These are phyloP conservation scores for Purshia tridentata DNA, from an alignment of 306 rosid genomes.

Conservation along the genomic window DNA sequence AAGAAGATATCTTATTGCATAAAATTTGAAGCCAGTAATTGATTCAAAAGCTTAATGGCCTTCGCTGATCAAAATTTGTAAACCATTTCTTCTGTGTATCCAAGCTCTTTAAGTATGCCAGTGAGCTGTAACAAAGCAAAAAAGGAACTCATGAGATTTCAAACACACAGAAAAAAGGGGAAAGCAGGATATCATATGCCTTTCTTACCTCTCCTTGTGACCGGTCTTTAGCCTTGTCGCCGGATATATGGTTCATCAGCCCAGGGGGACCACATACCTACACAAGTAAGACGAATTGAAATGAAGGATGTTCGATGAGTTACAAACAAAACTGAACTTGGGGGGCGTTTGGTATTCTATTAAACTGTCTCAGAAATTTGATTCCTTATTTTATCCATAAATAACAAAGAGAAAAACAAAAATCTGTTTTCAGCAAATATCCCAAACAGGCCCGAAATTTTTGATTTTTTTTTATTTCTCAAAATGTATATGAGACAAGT, in stretches of 20 bases:
- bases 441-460: too few relatives aligned
- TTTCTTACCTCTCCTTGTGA: constrained; percentile 89
- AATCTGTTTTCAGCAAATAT: too few relatives aligned
- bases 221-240: constrained; percentile 84
- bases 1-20: constrained; percentile 27
- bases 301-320: constrained; percentile 11
- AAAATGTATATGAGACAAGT: background rate
- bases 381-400: too few relatives aligned
- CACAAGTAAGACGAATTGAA: constrained; percentile 23
- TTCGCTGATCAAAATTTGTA: constrained; percentile 68
- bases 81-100: constrained; percentile 94
- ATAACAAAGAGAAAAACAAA: too few relatives aligned
- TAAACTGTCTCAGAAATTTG: too few relatives aligned
- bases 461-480: background rate
- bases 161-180: background rate
- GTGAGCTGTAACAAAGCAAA: constrained; percentile 55
- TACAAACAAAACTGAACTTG: background rate
- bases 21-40: constrained; percentile 14
- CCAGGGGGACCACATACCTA: constrained; percentile 99
- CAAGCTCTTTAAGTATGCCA: constrained; percentile 83
- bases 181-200: background rate
- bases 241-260: constrained; percentile 83
- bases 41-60: constrained; percentile 25
- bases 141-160: background rate
- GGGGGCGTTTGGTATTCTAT: too few relatives aligned